Evolutionary conservation across 805 yeast genomes (phyloP).

Genomic region (Ogataea pini): DNA sequence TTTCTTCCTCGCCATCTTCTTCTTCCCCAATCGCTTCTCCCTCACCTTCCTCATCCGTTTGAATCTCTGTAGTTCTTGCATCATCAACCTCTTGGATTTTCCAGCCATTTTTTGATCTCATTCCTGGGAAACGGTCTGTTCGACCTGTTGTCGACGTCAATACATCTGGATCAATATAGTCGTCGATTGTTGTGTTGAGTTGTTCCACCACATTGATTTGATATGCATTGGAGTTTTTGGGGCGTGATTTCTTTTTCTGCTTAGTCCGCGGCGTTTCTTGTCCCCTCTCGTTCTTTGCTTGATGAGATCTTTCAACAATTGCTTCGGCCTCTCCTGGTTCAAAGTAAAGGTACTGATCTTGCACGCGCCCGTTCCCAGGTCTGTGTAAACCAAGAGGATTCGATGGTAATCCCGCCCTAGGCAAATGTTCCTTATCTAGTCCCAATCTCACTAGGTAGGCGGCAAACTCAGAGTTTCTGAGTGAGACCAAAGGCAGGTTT

Average conservation of each 20-base stretch:
- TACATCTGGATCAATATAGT: constrained; percentile 5
- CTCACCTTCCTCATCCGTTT: not conserved
- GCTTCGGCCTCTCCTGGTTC: not conserved
- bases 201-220: constrained; percentile 14
- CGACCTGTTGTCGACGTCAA: constrained; percentile 25
- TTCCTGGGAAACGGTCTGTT: not conserved
- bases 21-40: constrained; percentile 1
- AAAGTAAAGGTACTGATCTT: constrained; percentile 3
- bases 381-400: constrained; percentile 23
- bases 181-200: constrained; percentile 12
- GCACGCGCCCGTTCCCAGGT: constrained; percentile 25
- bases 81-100: not conserved
- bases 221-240: constrained; percentile 6
- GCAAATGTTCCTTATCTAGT: constrained; percentile 9
- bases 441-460: constrained; percentile 17
- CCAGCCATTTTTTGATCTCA: not conserved
- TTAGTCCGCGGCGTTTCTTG: not conserved
- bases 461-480: constrained; percentile 27
- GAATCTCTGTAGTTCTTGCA: not conserved
- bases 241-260: not conserved
- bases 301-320: too few species aligned
- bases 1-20: constrained; percentile 4
- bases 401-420: constrained; percentile 11
- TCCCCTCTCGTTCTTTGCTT: too few species aligned
- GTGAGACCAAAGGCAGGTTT: constrained; percentile 29